Percentiles rank a stretch among this genome's conserved stretches.
phyloP scores from a whole-genome alignment of 1,284 basidiomycete species.

The Naganishia albida region DNA sequence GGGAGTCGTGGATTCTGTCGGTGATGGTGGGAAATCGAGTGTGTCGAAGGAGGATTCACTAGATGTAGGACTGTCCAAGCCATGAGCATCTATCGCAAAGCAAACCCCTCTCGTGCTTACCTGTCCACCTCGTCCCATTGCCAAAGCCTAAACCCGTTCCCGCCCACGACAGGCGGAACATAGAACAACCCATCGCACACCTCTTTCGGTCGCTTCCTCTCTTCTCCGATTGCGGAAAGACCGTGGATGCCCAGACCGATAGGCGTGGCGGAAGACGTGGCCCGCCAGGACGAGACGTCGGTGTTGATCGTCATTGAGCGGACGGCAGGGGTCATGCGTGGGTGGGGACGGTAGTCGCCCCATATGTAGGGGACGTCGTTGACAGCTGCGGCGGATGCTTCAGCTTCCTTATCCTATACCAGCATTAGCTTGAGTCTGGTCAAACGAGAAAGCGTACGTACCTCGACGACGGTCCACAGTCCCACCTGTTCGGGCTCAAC shows the following conservation, averaged over 20 bases:
- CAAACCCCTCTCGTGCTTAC: background rate
- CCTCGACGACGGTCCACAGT: conserved; percentile 14
- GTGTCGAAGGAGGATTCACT: conserved; percentile 6
- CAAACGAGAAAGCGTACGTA: background rate
- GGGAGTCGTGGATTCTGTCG: background rate
- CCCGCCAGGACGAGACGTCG: background rate
- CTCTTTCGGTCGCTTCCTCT: background rate
- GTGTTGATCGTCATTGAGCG: background rate
- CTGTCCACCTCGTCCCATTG: background rate
- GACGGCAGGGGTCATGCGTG: background rate
- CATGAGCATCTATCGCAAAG: background rate
- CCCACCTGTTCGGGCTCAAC: conserved; percentile 19
- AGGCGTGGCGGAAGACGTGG: background rate
- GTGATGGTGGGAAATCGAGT: background rate
- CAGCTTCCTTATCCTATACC: background rate
- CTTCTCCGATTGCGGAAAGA: background rate
- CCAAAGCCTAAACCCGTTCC: background rate
- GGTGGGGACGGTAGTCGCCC: background rate
- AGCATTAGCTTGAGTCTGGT: background rate
- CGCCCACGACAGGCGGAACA: background rate
- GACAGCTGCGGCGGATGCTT: background rate
- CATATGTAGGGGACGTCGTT: background rate
- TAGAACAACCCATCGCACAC: conserved; percentile 17
- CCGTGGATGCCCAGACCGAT: background rate
- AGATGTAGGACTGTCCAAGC: background rate